Conservation (phyloP, 228 moss, liverwort and hornwort genomes). For the Sphagnum magellanicum region DNA sequence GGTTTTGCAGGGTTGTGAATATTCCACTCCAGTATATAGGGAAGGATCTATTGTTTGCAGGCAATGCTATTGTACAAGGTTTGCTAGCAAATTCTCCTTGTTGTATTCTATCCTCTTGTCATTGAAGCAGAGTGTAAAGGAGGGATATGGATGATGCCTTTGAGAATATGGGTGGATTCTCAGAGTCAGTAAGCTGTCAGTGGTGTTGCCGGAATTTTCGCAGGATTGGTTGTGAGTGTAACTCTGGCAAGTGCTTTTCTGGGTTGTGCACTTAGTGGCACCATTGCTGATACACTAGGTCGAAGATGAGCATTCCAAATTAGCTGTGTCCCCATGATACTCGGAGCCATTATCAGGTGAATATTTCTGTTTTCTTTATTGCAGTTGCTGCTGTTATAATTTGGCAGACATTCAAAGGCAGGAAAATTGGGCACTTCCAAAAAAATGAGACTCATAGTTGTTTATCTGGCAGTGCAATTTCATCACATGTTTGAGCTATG, state of each 20-base stretch:
- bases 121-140: not conserved
- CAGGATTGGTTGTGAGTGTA: slow-evolving; percentile 79
- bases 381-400: not conserved
- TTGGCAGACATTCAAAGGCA: not conserved
- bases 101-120: not conserved
- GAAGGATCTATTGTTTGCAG: slow-evolving; percentile 62
- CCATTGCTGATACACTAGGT: slow-evolving; percentile 64
- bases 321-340: slow-evolving; percentile 67
- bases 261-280: slow-evolving; percentile 74
- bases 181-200: not conserved
- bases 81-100: not conserved
- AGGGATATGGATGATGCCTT: not conserved
- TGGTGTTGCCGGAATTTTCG: not conserved
- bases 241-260: slow-evolving; percentile 72
- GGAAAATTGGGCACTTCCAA: not conserved
- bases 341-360: slow-evolving; percentile 69
- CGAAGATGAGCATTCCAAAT: slow-evolving; percentile 73
- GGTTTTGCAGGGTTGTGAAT: slow-evolving; percentile 69
- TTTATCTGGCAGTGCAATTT: slow-evolving; percentile 45
- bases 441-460: too few relatives aligned
- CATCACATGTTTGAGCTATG: slow-evolving; percentile 57
- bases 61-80: slow-evolving; percentile 78
- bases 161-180: not conserved
- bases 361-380: not conserved
- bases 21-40: slow-evolving; percentile 70